Conservation (phyloP, 441 rosid genomes). For the Monsonia emarginata region DNA sequence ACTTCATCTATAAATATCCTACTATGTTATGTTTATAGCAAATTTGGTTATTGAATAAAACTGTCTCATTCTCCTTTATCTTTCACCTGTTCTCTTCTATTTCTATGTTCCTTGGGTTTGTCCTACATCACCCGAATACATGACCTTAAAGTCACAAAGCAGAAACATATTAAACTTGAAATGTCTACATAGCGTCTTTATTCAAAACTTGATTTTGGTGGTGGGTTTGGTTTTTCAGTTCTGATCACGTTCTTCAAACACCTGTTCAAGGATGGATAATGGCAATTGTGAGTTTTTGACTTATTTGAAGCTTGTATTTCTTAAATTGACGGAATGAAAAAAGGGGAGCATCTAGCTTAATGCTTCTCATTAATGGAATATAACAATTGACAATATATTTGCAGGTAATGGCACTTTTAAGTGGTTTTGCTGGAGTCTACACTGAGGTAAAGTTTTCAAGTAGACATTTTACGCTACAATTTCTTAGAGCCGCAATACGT, state of each 20-base stretch:
- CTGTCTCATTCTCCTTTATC: background rate
- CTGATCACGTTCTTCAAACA: constrained; percentile 86
- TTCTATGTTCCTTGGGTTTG: background rate
- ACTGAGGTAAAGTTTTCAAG: constrained; percentile 53
- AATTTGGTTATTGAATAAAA: background rate
- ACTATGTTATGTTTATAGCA: background rate
- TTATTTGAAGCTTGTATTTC: constrained; percentile 13
- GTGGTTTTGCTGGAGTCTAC: constrained; percentile 94
- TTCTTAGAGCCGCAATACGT: constrained; percentile 3
- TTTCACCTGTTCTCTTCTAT: background rate
- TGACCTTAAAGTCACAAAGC: background rate
- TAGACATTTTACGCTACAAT: background rate
- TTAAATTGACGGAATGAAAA: constrained; percentile 8
- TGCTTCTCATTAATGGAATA: background rate
- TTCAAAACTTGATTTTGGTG: background rate
- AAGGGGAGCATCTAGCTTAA: background rate
- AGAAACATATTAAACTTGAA: background rate
- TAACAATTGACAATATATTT: constrained; percentile 15
- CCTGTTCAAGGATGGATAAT: constrained; percentile 81
- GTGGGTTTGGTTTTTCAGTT: constrained; percentile 33
- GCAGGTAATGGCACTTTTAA: constrained; percentile 89
- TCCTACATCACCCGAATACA: background rate
- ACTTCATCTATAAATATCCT: background rate
- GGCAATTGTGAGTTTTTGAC: constrained; percentile 70
- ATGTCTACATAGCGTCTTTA: background rate